Evolutionary conservation across 1,139 yeast species (phyloP).

Genomic region (Scheffersomyces segobiensis): DNA sequence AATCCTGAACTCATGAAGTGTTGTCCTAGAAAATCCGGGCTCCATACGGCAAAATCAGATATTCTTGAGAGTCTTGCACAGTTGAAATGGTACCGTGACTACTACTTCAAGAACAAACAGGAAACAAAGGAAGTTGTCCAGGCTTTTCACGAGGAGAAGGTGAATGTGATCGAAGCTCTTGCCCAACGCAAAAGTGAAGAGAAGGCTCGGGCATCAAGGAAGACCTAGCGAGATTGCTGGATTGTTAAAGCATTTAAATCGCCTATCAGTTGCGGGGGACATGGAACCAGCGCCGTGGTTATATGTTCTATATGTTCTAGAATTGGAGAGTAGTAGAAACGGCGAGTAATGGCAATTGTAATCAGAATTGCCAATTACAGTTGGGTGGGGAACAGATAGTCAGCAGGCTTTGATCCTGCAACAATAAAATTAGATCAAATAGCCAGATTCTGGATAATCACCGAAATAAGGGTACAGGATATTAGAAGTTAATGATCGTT

Average conservation of each 20-base stretch:
- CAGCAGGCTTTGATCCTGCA: not conserved
- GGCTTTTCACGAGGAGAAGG: slow-evolving; percentile 4
- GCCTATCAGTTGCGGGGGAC: not conserved
- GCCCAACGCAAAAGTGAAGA: not conserved
- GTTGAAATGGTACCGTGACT: slow-evolving; percentile 70
- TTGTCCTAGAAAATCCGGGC: slow-evolving; percentile 62
- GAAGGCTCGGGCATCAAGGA: not conserved
- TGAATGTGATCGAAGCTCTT: not conserved
- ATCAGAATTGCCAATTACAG: not conserved
- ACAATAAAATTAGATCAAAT: no score
- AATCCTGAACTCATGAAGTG: slow-evolving; percentile 59
- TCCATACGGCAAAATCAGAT: slow-evolving; percentile 87
- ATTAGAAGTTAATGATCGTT: not conserved
- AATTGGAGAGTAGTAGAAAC: not conserved
- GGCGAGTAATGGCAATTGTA: not conserved
- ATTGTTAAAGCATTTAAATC: not conserved
- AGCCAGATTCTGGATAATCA: not conserved
- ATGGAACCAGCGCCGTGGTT: not conserved
- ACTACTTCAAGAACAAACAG: slow-evolving; percentile 49
- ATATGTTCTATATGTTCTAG: not conserved
- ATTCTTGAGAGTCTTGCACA: slow-evolving; percentile 87
- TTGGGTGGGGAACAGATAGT: not conserved
- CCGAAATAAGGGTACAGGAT: not conserved
- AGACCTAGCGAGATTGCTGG: not conserved
- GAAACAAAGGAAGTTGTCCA: slow-evolving; percentile 20